These are phyloP conservation scores for Nitzschia palea DNA, from an alignment of 108 stramenopile genomes.

Conservation along the genomic window DNA sequence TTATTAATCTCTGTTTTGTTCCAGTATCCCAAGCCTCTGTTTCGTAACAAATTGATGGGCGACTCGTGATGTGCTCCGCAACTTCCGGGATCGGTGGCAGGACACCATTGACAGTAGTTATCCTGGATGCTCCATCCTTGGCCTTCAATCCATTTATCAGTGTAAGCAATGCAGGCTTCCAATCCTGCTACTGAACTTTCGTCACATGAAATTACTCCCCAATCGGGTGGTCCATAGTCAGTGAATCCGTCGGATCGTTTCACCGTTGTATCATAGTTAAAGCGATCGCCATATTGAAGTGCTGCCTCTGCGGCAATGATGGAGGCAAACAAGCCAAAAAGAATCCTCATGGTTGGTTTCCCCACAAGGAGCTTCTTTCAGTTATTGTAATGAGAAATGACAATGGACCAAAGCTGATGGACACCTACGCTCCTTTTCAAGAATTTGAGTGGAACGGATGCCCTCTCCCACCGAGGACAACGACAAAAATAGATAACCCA, in stretches of 20 bases:
- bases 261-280: slow-evolving; percentile 5
- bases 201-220: slow-evolving; percentile 19
- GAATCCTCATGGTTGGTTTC: background rate
- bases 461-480: too few relatives aligned
- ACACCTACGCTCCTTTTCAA: too few relatives aligned
- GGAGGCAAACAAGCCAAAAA: background rate
- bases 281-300: background rate
- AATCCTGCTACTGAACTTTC: slow-evolving; percentile 12
- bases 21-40: slow-evolving; percentile 19
- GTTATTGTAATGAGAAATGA: too few relatives aligned
- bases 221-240: slow-evolving; percentile 25
- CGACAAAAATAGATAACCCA: too few relatives aligned
- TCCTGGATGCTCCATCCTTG: slow-evolving; percentile 22
- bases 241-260: background rate
- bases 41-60: slow-evolving; percentile 36
- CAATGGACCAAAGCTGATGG: too few relatives aligned
- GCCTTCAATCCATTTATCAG: slow-evolving; percentile 27
- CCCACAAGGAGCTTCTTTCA: too few relatives aligned
- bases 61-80: slow-evolving; percentile 42
- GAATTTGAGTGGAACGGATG: too few relatives aligned
- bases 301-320: background rate
- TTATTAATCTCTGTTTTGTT: background rate
- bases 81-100: slow-evolving; percentile 12
- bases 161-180: slow-evolving; percentile 21
- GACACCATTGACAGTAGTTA: slow-evolving; percentile 42